Conservation (phyloP, 768 basidiomycete genomes). For the Tulasnella sp. region DNA sequence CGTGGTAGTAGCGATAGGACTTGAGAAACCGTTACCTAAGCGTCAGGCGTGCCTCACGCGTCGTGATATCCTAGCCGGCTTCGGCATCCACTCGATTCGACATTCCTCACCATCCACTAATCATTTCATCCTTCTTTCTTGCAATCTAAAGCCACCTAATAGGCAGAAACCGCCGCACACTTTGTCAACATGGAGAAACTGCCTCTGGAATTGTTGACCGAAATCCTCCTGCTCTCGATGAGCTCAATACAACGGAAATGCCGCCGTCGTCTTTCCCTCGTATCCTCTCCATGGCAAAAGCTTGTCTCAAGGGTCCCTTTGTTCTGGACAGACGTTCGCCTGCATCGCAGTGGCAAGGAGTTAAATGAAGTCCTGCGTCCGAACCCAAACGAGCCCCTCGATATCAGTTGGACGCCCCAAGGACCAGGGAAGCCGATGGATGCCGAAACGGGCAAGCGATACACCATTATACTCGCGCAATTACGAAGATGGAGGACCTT, state of each 20-base stretch:
- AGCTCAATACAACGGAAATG: not conserved
- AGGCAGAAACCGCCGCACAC: no score
- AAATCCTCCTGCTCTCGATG: not conserved
- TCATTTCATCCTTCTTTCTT: no score
- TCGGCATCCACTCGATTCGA: no score
- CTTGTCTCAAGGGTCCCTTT: not conserved
- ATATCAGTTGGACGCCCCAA: not conserved
- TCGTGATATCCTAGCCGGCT: no score
- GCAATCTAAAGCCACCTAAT: no score
- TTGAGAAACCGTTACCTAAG: no score
- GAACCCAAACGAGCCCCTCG: not conserved
- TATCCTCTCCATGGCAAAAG: not conserved
- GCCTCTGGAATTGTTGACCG: no score
- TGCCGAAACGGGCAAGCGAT: not conserved
- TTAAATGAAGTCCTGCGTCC: not conserved
- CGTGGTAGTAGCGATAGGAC: no score
- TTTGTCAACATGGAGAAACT: no score
- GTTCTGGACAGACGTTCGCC: not conserved
- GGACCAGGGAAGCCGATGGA: not conserved
- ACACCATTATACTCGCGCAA: not conserved
- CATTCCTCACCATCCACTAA: no score
- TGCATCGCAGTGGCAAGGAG: not conserved
- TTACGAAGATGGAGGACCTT: not conserved
- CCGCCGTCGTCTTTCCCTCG: not conserved
- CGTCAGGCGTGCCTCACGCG: no score